Conservation (phyloP, 1,139 yeast genomes). For the Hyphopichia buzzinii region DNA sequence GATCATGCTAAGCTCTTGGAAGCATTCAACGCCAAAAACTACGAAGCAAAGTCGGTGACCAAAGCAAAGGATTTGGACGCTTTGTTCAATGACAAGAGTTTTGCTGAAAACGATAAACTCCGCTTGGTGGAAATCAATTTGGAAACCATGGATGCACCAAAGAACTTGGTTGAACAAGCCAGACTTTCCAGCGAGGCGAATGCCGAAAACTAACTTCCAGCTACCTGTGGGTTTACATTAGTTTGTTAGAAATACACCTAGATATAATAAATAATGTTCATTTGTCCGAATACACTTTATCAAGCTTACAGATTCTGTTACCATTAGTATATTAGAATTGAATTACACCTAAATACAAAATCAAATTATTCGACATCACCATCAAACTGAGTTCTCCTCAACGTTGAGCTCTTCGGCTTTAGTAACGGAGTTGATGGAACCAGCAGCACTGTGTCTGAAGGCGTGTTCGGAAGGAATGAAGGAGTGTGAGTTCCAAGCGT, state of each 20-base stretch:
- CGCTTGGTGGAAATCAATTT: conserved; percentile 25
- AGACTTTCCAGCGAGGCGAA: conserved; percentile 11
- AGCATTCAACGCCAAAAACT: conserved; percentile 25
- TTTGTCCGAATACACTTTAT: no score
- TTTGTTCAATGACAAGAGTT: conserved; percentile 17
- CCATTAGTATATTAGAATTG: no score
- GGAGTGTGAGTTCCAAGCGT: conserved; percentile 32
- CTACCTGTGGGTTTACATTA: no score
- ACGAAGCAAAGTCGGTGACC: conserved; percentile 16
- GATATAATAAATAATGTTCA: no score
- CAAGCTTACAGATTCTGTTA: no score
- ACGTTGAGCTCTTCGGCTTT: conserved; percentile 21
- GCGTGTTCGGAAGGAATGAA: conserved; percentile 36
- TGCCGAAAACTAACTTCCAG: conserved; percentile 7
- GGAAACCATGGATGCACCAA: conserved; percentile 26
- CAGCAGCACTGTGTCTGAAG: conserved; percentile 20
- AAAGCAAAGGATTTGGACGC: conserved; percentile 19
- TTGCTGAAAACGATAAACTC: conserved; percentile 18
- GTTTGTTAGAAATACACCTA: no score
- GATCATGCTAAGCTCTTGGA: conserved; percentile 30
- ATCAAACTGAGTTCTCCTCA: conserved; percentile 9
- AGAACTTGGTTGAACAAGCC: conserved; percentile 16
- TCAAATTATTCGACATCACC: no score
- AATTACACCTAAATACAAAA: no score
- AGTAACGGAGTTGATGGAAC: conserved; percentile 14